Base-by-base conservation (phyloP, 192 early-diverging fungal species). In the Mortierella hygrophila region DNA sequence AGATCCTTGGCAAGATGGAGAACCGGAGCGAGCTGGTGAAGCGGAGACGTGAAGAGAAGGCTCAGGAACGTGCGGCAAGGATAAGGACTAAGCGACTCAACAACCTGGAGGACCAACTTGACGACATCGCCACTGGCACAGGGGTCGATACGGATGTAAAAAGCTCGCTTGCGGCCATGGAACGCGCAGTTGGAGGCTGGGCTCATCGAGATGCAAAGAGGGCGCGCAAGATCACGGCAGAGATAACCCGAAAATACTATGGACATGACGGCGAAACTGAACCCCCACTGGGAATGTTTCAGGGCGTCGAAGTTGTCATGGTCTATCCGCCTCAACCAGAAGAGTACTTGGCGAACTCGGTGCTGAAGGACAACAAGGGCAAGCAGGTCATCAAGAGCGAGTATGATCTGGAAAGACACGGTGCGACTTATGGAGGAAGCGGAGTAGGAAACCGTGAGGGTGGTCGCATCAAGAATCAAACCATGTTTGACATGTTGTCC, bases 201-300 rank as follows among this genome's bases (percentile, higher is more conserved):
- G 71, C 57, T 32, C 21, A 15, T 10, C n/a, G 72, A 38, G 76
- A 74, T 35, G 40, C 54, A 5, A 41, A 65, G 1, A 46, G 84
- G 18, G 84, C 84, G 0, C 42, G 72, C 16, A 80, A 42, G 46
- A 78, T 86, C n/a, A 52, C 75, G 1, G 75, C 75, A 0, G 46
- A 37, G 35, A 38, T 86, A 49, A 86, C 84, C n/a, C 84, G 79
- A 32, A 70, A 65, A 41, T 86, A 86, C 46, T 86, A 78, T 75
- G 84, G 84, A 6, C n/a, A 68, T 8, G 84, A 86, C 21, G 84
- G 84, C 1, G 84, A 80, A 35, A 47, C 44, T 16, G 75, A 74
- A 11, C 79, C 79, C 4, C 84, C 84, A 2, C 40, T 81, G 32
- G 84, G 84, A 0, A 80, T 86, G 79, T 86, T 86, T 60, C 84